Evolutionary conservation across 2,329 filamentous ascomycete species (phyloP), one percentile per base, ranked within the genome.

Genomic region (Neopestalotiopsis sp.): DNA sequence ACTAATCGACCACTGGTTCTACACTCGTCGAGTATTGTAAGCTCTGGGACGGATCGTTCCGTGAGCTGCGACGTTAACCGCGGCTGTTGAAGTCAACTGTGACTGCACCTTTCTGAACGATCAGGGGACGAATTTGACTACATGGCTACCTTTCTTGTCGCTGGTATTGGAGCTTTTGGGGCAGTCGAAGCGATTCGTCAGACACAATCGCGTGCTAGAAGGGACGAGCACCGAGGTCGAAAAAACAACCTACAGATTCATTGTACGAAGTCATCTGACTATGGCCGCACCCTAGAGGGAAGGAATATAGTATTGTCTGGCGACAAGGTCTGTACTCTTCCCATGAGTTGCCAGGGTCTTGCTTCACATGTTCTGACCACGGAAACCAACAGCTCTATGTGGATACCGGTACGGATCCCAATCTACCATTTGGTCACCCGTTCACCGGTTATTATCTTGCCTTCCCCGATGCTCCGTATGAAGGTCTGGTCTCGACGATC

Each of bases 371-470:
- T 17, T 10, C 7, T 10, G 17, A 45, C 9, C 9, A 58, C 17
- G n/a, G 32, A 32, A 20, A 10, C 32, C 24, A 28, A 49, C 66
- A 82, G 78, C 76, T 86, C 30, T 86, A 85, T 72, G 80, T 87
- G 28, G 86, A 86, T 71, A 84, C 82, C 3, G 81, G 78, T 45
- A 69, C 75, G 62, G 71, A 80, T 57, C 73, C 78, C 42, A 73
- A 77, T 65, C 83, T 85, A 34, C 13, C 13, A 7, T 61, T 61
- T 34, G 59, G 59, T 1, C 86, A 89, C 73, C 82, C 84, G 0
- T 89, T 87, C 72, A 81, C 85, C 2, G 87, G 87, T 14, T 89
- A 89, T 72, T 89, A 84, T 72, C 80, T 89, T 12, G 84, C 86
- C 0, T 89, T 88, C 72, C 86, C 87, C 4, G 86, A 87, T 7